Base-by-base conservation (phyloP, 257 asterid species). In the Ajuga chamaepitys region DNA sequence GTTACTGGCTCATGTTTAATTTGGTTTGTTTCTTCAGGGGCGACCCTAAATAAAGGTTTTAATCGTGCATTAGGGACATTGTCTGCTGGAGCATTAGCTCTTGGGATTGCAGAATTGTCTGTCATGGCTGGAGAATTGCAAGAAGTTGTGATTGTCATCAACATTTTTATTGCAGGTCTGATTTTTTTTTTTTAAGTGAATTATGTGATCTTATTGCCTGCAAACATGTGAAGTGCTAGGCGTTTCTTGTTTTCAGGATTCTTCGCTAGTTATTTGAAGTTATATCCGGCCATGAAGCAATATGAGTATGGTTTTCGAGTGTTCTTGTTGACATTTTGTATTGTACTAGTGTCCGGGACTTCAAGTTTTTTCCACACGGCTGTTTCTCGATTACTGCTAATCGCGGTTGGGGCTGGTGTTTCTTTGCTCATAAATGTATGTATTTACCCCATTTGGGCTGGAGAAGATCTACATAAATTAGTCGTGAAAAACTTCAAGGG, bases 271-370 rank as follows among this genome's bases (percentile, higher is more conserved):
- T 91, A 80, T 81, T 75, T 91, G 71, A 91, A 91, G 80, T 51
- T 88, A 59, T 71, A 77, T 75, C 96, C 98, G 1, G 86, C 89
- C 12, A 74, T 88, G 96, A 91, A 91, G 83, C 95, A 86, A 57
- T 91, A 91, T 26, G 98, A 91, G 73, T 91, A 91, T 48, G 98
- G 98, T 3, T 91, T 91, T 48, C 89, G 98, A 4, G 98, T 91
- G 4, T 91, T 91, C 88, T 70, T 91, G 68, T 76, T 91, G 82
- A 86, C 96, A 38, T 91, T 86, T 57, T 86, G 96, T 60, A 88
- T 91, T 3, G 95, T 91, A 26, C 74, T 91, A 45, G 87, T 86
- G 17, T 91, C 98, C 6, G 98, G 93, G 63, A 78, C 81, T 66
- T 77, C 85, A 20, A 67, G 83, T 67, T 84, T n/a, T 21, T 58